Evolutionary conservation across 2,329 filamentous ascomycete species (phyloP), one percentile per base, ranked within the genome.

Genomic region (Periglandula ipomoeae): DNA sequence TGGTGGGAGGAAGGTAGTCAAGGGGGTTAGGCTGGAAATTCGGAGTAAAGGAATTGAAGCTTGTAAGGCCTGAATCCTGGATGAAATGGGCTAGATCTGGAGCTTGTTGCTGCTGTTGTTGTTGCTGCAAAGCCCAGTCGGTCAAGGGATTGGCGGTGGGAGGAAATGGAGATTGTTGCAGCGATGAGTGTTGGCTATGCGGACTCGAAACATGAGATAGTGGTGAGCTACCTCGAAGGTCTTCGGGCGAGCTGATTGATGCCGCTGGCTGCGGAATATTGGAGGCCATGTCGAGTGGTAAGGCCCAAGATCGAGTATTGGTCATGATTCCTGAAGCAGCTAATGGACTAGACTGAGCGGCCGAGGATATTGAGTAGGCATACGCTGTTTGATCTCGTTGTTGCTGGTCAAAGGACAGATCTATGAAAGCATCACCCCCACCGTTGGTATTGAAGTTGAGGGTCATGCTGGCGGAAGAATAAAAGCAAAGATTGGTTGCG

Each of bases 61-160:
- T 73, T 57, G 81, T 72, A 53, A 83, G 65, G 5, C 76, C 69
- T 35, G 74, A 70, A 53, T 83, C 79, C 58, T 78, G 79, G 47
- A 81, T 73, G 57, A 75, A 79, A 27, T 69, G 67, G 37, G 75
- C 66, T 46, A 78, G 65, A 39, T 78, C 75, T 55, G 72, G 68
- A 35, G 65, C 58, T 26, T 65, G 58, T 1, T 58, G 54, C 7
- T 55, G 53, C 7, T 73, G 71, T 56, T 74, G 74, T 45, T 75
- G 73, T 54, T 78, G 74, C 48, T 77, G 73, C 46, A 84, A 71
- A 20, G 79, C 74, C 79, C 80, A 84, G 65, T 83, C 78, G 42
- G 77, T 76, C 54, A 84, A 62, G 13, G 74, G 68, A 58, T 77
- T 77, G 48, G 69, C 65, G 39, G 72, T 63, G 43, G 70, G 65